Conservation (phyloP, 257 asterid genomes). For the Mentha longifolia region DNA sequence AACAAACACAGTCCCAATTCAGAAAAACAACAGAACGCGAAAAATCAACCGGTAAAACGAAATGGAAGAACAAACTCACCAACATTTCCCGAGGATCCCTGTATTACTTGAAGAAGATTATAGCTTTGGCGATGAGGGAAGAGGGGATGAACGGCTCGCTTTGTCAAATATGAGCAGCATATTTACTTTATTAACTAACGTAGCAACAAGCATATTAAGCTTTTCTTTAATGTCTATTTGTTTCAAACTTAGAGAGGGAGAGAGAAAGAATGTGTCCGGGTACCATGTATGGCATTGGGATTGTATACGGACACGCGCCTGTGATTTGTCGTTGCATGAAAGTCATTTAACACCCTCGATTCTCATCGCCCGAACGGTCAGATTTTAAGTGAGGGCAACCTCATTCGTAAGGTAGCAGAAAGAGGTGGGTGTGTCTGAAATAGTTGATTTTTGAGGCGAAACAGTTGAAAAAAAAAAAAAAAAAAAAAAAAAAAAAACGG, state of each 20-base stretch:
- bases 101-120: not conserved
- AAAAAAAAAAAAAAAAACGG: no score
- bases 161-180: not conserved
- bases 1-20: no score
- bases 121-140: not conserved
- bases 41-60: no score
- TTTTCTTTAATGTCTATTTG: not conserved
- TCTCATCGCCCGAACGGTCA: no score
- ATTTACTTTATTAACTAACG: not conserved
- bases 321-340: not conserved
- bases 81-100: not conserved
- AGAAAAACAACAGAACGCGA: no score
- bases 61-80: not conserved
- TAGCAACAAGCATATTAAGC: no score
- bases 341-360: not conserved
- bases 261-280: not conserved
- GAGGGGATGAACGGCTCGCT: no score
- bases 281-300: not conserved
- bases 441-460: no score
- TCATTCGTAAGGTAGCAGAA: no score
- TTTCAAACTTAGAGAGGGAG: not conserved
- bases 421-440: no score
- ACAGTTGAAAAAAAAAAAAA: no score
- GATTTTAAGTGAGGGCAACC: no score
- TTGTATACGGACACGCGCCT: not conserved